Evolutionary conservation across 768 basidiomycete genomes (phyloP).

Genomic region (Naematelia encephala): DNA sequence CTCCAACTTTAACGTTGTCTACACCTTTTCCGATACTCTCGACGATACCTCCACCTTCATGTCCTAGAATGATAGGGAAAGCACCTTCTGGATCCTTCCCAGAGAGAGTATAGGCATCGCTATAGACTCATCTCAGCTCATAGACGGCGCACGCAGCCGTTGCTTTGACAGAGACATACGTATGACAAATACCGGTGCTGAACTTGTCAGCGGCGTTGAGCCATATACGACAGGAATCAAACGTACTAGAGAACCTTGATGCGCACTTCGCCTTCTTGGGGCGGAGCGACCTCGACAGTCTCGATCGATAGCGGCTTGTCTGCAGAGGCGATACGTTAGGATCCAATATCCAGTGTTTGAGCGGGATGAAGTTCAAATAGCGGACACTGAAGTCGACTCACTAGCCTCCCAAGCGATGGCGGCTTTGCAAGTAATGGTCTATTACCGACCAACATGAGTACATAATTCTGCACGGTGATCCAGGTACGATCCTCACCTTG

Average conservation of each 20-base stretch:
- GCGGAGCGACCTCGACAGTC: conserved; percentile 90
- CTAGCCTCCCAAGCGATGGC: conserved; percentile 95
- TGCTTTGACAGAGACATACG: conserved; percentile 52
- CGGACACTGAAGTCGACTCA: conserved; percentile 53
- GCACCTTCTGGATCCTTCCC: conserved; percentile 93
- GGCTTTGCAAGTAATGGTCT: conserved; percentile 77
- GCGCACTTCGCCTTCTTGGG: conserved; percentile 82
- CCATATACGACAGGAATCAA: neutral
- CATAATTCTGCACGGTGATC: neutral
- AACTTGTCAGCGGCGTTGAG: conserved; percentile 6
- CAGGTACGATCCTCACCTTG: conserved; percentile 51
- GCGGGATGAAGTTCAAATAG: neutral
- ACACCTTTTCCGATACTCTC: conserved; percentile 97
- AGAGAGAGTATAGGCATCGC: conserved; percentile 91
- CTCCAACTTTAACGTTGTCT: conserved; percentile 73
- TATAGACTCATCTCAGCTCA: conserved; percentile 15
- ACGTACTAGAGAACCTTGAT: conserved; percentile 74
- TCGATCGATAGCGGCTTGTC: conserved; percentile 68
- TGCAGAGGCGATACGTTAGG: neutral
- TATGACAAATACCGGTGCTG: conserved; percentile 92
- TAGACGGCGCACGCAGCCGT: no score
- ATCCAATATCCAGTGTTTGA: neutral
- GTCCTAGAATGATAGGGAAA: conserved; percentile 90
- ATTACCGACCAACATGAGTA: no score
- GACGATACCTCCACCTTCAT: conserved; percentile 65